Percentiles rank a stretch among this genome's conserved stretches.
These are phyloP conservation scores for Sugiyamaella pinicola DNA, from an alignment of 1,139 yeast genomes.

Conservation along the genomic window DNA sequence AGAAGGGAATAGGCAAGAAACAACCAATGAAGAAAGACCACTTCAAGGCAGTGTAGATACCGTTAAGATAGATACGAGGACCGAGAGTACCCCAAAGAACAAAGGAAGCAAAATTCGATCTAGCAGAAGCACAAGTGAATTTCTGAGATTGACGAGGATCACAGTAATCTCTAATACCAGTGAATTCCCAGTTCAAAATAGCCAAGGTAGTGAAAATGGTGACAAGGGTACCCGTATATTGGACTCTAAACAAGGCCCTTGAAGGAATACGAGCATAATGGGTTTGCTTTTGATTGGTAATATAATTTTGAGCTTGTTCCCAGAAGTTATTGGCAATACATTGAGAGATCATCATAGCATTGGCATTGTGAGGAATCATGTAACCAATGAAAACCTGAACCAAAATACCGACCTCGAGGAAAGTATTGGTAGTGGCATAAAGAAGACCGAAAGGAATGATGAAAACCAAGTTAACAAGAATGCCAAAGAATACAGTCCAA, in stretches of 20 bases:
- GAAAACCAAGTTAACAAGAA: conserved; percentile 57
- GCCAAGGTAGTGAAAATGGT: conserved; percentile 52
- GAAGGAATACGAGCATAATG: conserved; percentile 63
- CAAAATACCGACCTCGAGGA: conserved; percentile 50
- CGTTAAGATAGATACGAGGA: conserved; percentile 55
- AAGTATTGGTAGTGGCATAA: conserved; percentile 56
- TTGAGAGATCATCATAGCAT: conserved; percentile 59
- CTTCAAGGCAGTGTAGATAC: conserved; percentile 45
- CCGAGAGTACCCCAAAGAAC: conserved; percentile 52
- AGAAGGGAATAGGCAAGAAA: conserved; percentile 47
- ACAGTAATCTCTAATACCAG: conserved; percentile 49
- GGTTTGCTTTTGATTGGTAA: conserved; percentile 60
- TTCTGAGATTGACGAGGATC: conserved; percentile 42
- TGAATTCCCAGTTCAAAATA: conserved; percentile 49
- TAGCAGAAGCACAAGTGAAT: conserved; percentile 42
- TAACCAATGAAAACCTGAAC: conserved; percentile 58
- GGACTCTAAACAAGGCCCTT: conserved; percentile 59
- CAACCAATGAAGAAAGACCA: conserved; percentile 47
- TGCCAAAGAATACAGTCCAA: conserved; percentile 59
- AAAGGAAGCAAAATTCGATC: conserved; percentile 52
- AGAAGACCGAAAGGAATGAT: conserved; percentile 53
- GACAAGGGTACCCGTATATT: conserved; percentile 48
- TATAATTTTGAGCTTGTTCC: conserved; percentile 53
- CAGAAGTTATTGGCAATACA: conserved; percentile 60
- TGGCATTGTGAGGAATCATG: conserved; percentile 63